phyloP scores from a whole-genome alignment of 371 early-diverging fungal species.

The Actinomortierella ambigua region DNA sequence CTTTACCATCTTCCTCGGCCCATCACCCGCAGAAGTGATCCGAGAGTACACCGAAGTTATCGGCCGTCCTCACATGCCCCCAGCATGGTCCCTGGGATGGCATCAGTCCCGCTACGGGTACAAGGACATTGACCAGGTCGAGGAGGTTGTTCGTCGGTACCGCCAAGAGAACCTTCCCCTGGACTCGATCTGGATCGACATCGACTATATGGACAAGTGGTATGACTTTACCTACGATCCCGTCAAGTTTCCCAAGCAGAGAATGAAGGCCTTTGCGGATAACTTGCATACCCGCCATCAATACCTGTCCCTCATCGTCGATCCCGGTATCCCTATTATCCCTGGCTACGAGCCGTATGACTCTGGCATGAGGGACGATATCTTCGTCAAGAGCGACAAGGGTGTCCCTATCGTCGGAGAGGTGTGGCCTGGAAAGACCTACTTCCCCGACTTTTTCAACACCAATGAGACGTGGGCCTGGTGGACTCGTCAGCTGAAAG shows the following conservation, averaged over 20 bases:
- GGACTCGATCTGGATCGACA: constrained; percentile 77
- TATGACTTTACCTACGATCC: constrained; percentile 60
- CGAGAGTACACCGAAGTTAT: constrained; percentile 72
- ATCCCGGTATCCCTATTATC: constrained; percentile 56
- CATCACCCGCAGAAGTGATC: constrained; percentile 64
- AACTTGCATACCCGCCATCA: constrained; percentile 49
- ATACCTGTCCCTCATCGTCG: constrained; percentile 57
- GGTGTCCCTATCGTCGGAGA: constrained; percentile 56
- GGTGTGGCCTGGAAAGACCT: constrained; percentile 71
- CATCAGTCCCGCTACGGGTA: constrained; percentile 84
- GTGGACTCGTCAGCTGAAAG: constrained; percentile 53
- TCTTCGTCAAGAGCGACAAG: constrained; percentile 57
- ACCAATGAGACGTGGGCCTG: constrained; percentile 50
- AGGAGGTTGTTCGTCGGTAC: constrained; percentile 56
- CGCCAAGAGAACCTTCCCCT: constrained; percentile 65
- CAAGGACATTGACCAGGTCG: constrained; percentile 57
- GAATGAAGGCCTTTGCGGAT: constrained; percentile 33
- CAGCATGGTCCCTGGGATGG: constrained; percentile 59
- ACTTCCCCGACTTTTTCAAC: constrained; percentile 59
- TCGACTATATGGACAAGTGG: constrained; percentile 67
- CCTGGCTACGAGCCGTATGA: constrained; percentile 53
- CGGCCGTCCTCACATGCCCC: constrained; percentile 67
- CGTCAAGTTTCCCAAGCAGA: constrained; percentile 49
- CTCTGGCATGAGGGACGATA: constrained; percentile 48
- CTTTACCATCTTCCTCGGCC: constrained; percentile 67